Evolutionary conservation across 495 filamentous ascomycete species (phyloP), one percentile per base, ranked within the genome.

Genomic region (Penicillium paxilli): DNA sequence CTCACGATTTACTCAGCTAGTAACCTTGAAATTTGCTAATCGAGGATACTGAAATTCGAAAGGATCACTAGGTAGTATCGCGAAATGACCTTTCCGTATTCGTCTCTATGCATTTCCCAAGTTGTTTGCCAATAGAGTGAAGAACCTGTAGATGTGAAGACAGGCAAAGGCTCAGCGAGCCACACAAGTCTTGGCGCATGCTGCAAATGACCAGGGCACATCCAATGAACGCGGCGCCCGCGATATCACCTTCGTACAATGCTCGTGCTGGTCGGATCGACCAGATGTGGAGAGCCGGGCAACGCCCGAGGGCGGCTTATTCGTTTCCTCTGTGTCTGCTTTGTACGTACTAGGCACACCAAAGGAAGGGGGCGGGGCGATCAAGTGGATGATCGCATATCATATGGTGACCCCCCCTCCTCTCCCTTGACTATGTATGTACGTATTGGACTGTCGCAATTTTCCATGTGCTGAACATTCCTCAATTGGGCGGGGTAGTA

Each of bases 171-270:
- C 41, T 59, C 57, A 66, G 60, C 41, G 59, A 58, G 60, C 57
- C 60, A 66, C 51, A 60, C 23, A 11, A 6, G 56, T 16, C 60
- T 66, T 63, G 54, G 60, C 60, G 42, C 52, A 19, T 30, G 45
- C 49, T 51, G 49, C 51, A 52, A 66, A 66, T 60, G 60, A 63
- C 54, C 47, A 26, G 47, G 47, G 32, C 47, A 45, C 38, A 42
- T 26, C 62, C 63, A 65, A 63, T 65, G 19, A 60, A 41, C 48
- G 32, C 21, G 25, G 14, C 50, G 20, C 53, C 56, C 48, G 41
- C 56, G 50, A 62, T 59, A 51, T 57, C 54, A 32, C 28, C 38
- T 37, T 61, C 48, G 44, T 51, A 50, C n/a, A n/a, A n/a, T 44
- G 30, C 56, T 60, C 54, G 58, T 57, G 58, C 58, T 60, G 56